A percentile compares a stretch with the other conserved stretches of the same genome.
These are phyloP conservation scores for Cucurbita argyrosperma DNA, from an alignment of 306 rosid genomes.

Conservation along the genomic window DNA sequence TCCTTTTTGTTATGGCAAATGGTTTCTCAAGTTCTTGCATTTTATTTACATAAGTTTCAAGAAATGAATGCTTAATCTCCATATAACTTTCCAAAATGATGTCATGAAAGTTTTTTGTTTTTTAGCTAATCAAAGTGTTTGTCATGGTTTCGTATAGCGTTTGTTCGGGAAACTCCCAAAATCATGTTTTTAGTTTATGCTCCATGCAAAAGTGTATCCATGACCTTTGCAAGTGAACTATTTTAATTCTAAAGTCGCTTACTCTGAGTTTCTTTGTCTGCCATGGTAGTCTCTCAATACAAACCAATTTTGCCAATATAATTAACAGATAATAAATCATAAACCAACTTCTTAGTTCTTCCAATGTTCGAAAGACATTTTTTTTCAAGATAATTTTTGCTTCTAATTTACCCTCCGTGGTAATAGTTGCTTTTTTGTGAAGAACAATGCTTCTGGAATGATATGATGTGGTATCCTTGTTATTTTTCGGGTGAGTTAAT, in stretches of 20 bases:
- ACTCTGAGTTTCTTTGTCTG: conserved; percentile 5
- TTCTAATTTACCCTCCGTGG: no score
- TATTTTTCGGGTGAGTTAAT: no score
- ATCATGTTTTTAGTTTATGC: background rate
- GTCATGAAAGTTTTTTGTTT: background rate
- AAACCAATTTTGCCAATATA: no score
- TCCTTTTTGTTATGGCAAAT: background rate
- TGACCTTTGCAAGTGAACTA: background rate
- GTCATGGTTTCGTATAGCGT: background rate
- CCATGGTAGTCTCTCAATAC: conserved; percentile 89
- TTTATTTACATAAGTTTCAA: background rate
- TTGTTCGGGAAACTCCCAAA: background rate
- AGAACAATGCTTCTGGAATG: no score
- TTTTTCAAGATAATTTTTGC: no score
- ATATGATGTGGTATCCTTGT: no score
- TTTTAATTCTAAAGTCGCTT: background rate
- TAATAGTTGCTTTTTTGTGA: no score
- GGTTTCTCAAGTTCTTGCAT: background rate
- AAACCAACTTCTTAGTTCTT: no score
- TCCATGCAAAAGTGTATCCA: background rate
- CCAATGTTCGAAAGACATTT: no score
- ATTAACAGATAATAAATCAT: no score
- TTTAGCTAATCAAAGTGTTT: background rate
- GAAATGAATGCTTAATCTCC: background rate
- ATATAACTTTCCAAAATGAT: background rate